Percentiles rank a stretch among this genome's conserved stretches.
phyloP scores from a whole-genome alignment of 1,139 yeast genomes.

The Candida anutae region DNA sequence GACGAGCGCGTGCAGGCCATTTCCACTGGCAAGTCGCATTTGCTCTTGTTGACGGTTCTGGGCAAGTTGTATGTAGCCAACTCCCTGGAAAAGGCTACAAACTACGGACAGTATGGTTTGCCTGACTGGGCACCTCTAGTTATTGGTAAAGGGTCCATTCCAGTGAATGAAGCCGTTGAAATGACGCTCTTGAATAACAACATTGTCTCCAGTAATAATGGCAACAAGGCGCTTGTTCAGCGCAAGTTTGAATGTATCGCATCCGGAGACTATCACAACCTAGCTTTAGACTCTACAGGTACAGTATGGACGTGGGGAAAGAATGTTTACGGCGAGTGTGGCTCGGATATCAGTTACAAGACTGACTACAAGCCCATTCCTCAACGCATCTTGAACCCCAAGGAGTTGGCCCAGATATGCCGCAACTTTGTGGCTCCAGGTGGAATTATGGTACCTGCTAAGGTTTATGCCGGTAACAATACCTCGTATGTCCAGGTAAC shows the following conservation, averaged over 20 bases:
- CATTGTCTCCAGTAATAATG: slow-evolving; percentile 13
- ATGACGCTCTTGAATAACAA: slow-evolving; percentile 31
- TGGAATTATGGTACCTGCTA: slow-evolving; percentile 20
- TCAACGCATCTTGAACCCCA: slow-evolving; percentile 32
- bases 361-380: slow-evolving; percentile 70
- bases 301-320: slow-evolving; percentile 78
- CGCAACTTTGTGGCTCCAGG: slow-evolving; percentile 3
- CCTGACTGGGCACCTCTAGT: slow-evolving; percentile 60
- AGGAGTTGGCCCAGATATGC: slow-evolving; percentile 13
- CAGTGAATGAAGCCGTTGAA: slow-evolving; percentile 24
- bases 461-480: slow-evolving; percentile 61
- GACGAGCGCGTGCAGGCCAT: slow-evolving; percentile 31
- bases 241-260: slow-evolving; percentile 55
- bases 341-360: slow-evolving; percentile 56
- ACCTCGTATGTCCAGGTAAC: slow-evolving; percentile 45
- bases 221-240: slow-evolving; percentile 19
- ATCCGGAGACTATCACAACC: slow-evolving; percentile 65
- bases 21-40: slow-evolving; percentile 58
- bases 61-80: slow-evolving; percentile 62
- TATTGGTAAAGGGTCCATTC: slow-evolving; percentile 10
- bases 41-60: slow-evolving; percentile 50
- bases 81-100: slow-evolving; percentile 16
- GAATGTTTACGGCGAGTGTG: slow-evolving; percentile 77
- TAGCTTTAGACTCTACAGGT: slow-evolving; percentile 58
- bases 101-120: slow-evolving; percentile 78